These are phyloP conservation scores for Byssothecium circinans DNA, from an alignment of 2,329 filamentous ascomycete genomes.

Conservation along the genomic window DNA sequence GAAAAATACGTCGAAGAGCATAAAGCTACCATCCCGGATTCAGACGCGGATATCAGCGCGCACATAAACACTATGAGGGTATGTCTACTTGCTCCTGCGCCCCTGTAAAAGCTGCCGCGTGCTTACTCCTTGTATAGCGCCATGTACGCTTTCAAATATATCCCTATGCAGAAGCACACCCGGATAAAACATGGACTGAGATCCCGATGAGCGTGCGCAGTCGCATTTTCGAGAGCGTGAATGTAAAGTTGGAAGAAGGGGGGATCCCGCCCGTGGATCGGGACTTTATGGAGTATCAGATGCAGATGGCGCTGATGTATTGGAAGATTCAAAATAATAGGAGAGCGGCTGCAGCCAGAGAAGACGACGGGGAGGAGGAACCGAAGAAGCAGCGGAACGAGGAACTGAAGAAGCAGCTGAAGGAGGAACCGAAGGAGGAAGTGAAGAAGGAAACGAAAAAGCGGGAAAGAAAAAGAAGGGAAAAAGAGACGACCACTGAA, in stretches of 20 bases:
- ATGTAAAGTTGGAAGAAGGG: neutral
- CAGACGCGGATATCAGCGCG: neutral
- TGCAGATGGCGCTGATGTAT: conserved; percentile 2
- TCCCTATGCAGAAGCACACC: neutral
- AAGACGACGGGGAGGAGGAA: neutral
- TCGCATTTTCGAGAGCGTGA: neutral
- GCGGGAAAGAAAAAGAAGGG: neutral
- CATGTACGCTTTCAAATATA: neutral
- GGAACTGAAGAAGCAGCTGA: neutral
- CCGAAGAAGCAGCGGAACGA: neutral
- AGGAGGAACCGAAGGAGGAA: neutral
- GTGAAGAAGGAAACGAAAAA: neutral
- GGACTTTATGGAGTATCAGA: neutral
- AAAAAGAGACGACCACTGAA: neutral
- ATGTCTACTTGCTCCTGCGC: neutral
- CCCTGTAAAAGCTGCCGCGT: neutral
- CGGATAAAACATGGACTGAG: neutral
- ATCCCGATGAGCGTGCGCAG: neutral
- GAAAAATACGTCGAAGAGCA: neutral
- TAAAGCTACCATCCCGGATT: neutral
- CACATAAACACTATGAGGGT: neutral
- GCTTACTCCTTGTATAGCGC: neutral
- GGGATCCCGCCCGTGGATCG: neutral
- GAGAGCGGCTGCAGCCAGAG: neutral
- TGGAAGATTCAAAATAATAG: neutral